Evolutionary conservation across 2,329 filamentous ascomycete species (phyloP), one percentile per base, ranked within the genome.

Genomic region (Endoconidiophora laricicola): DNA sequence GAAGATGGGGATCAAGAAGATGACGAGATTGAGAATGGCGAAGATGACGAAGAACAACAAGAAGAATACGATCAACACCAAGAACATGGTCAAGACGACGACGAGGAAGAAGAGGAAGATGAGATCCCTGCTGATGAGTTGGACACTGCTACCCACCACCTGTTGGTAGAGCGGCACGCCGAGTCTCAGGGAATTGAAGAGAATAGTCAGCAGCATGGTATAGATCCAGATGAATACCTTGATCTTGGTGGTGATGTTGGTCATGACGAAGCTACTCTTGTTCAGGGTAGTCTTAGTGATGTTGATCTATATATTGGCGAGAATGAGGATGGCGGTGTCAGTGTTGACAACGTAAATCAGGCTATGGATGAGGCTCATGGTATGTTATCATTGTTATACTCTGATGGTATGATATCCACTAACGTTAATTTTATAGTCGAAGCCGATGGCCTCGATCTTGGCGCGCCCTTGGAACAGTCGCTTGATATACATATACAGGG

Each of bases 171-270:
- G 14, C 54, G 57, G 26, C 57, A 57, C 33, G 50, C 55, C 24
- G 53, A 53, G 14, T 44, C 56, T 37, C n/a, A 56, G 9, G 54
- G 49, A 33, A 56, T 59, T 45, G 63, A 60, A 42, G 60, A 12
- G 16, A 16, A 62, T 36, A 62, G 59, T 37, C 61, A 63, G 29
- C 33, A 48, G 6, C 33, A 49, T 16, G 46, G 26, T n/a, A 36
- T 40, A 20, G 44, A 47, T 16, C 50, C 45, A 22, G 50, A 52
- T 20, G 50, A 52, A 36, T 52, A 52, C 36, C 50, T 52, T 16
- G 50, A 52, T 41, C 46, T 52, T 33, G 46, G 56, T 56, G 52
- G 56, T 24, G 56, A 57, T 38, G 58, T 62, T 18, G 51, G 56
- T 6, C 54, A 56, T 33, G 54, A 53, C 23, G 56, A 56, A 23